phyloP scores from a whole-genome alignment of 176 grass and related monocot species.

The Triticum monococcum region DNA sequence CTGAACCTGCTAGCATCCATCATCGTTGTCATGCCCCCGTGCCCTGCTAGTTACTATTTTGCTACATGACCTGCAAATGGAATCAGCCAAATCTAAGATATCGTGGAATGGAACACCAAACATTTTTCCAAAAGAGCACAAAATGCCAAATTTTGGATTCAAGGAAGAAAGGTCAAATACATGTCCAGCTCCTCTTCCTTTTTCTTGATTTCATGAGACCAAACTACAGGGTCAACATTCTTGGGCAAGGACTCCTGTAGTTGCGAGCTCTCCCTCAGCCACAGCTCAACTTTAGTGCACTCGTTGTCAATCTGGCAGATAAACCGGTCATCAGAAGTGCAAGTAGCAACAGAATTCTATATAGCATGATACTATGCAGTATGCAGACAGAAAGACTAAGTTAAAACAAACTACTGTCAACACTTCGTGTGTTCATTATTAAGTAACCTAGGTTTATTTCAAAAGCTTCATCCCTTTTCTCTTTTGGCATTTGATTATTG shows the following conservation, averaged over 20 bases:
- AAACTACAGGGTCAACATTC: slow-evolving; percentile 82
- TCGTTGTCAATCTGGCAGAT: slow-evolving; percentile 60
- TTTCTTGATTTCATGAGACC: slow-evolving; percentile 78
- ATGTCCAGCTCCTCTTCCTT: slow-evolving; percentile 61
- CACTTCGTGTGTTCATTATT: slow-evolving; percentile 3
- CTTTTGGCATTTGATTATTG: not conserved
- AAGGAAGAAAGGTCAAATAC: slow-evolving; percentile 51
- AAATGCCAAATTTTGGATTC: not conserved
- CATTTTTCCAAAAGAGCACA: slow-evolving; percentile 10
- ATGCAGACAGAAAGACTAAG: not conserved
- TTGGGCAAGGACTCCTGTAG: slow-evolving; percentile 76
- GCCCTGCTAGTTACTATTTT: slow-evolving; percentile 55
- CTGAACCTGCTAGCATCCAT: slow-evolving; percentile 51
- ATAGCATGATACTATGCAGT: slow-evolving; percentile 1
- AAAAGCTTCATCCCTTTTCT: not conserved
- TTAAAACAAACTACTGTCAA: slow-evolving; percentile 8
- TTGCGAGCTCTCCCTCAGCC: slow-evolving; percentile 66
- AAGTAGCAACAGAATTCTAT: slow-evolving; percentile 13
- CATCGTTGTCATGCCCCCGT: slow-evolving; percentile 43
- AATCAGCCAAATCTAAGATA: slow-evolving; percentile 29
- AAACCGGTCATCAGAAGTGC: slow-evolving; percentile 16
- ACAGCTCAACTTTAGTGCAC: slow-evolving; percentile 79
- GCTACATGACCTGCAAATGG: slow-evolving; percentile 62
- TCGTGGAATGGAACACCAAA: slow-evolving; percentile 12
- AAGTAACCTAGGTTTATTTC: not conserved